Evolutionary conservation across 2,329 filamentous ascomycete species (phyloP).

Genomic region (Paracoccidioides lutzii): DNA sequence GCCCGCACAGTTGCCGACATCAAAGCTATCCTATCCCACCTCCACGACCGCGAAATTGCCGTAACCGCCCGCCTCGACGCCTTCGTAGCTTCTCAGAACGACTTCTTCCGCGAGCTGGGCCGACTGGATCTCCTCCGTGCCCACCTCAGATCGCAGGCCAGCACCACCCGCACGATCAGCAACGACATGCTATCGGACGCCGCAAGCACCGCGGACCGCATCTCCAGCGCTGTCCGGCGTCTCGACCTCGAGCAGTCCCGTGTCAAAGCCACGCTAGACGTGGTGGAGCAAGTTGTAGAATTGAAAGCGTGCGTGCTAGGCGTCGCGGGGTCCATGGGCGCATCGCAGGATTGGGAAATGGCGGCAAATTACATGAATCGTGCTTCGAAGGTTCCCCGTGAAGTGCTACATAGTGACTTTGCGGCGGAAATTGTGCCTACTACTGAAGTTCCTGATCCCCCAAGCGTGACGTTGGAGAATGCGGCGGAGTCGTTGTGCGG

Average conservation of each 20-base stretch:
- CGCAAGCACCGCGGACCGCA: constrained; percentile 68
- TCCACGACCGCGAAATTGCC: constrained; percentile 62
- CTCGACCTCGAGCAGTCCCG: constrained; percentile 84
- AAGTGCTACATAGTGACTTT: constrained; percentile 72
- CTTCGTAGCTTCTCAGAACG: constrained; percentile 69
- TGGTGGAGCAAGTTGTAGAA: constrained; percentile 93
- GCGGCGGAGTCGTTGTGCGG: constrained; percentile 82
- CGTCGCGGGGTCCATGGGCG: constrained; percentile 91
- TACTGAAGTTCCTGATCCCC: constrained; percentile 86
- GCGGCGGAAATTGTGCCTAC: constrained; percentile 88
- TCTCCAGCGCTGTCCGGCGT: constrained; percentile 74
- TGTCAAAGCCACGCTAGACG: constrained; percentile 77
- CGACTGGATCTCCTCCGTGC: constrained; percentile 82
- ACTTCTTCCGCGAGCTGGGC: constrained; percentile 73
- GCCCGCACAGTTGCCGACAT: constrained; percentile 68
- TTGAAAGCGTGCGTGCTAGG: constrained; percentile 93
- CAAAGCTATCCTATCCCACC: constrained; percentile 58
- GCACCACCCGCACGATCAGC: constrained; percentile 69
- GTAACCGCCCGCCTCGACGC: constrained; percentile 63
- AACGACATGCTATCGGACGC: constrained; percentile 83
- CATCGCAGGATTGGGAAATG: constrained; percentile 96
- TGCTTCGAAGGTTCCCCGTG: constrained; percentile 64
- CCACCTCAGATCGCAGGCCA: constrained; percentile 73
- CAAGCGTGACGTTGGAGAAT: constrained; percentile 71
- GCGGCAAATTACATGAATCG: constrained; percentile 80